A percentile compares a stretch with the other conserved stretches of the same genome.
phyloP scores from a whole-genome alignment of 2,329 filamentous ascomycete species.

The Fusarium sp. region DNA sequence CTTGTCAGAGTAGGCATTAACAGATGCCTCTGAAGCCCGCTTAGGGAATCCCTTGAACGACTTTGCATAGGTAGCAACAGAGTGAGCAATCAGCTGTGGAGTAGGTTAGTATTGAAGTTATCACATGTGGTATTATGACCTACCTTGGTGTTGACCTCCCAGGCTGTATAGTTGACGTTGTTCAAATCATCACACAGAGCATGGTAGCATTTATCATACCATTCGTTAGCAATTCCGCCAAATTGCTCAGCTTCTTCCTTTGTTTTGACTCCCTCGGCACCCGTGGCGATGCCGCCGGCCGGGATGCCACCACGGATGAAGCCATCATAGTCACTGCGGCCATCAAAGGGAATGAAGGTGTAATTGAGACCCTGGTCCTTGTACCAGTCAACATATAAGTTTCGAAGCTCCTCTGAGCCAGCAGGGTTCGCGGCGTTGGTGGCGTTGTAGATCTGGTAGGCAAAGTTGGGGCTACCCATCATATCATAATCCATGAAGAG shows the following conservation, averaged over 20 bases:
- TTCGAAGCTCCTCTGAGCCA: conserved; percentile 75
- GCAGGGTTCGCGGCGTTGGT: conserved; percentile 76
- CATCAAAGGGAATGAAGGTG: conserved; percentile 79
- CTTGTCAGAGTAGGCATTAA: conserved; percentile 49
- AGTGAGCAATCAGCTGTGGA: conserved; percentile 72
- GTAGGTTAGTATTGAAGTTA: conserved; percentile 40
- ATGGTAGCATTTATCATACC: conserved; percentile 71
- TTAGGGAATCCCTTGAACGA: conserved; percentile 74
- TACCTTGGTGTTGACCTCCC: conserved; percentile 71
- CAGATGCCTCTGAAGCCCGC: conserved; percentile 52
- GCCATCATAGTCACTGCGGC: conserved; percentile 81
- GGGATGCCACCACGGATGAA: conserved; percentile 81
- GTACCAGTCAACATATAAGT: conserved; percentile 77
- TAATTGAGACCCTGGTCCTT: conserved; percentile 69
- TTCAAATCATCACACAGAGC: conserved; percentile 68
- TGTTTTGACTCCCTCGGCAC: conserved; percentile 81
- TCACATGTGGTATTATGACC: no score
- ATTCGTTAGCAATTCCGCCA: conserved; percentile 73
- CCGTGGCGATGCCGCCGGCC: conserved; percentile 79
- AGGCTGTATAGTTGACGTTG: conserved; percentile 69
- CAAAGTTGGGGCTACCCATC: conserved; percentile 74
- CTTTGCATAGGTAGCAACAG: conserved; percentile 74
- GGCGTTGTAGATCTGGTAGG: conserved; percentile 76
- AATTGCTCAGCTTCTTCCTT: conserved; percentile 72
- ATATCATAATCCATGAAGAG: conserved; percentile 78